Conservation (phyloP, 1,139 yeast species). For the Debaryomyces nepalensis region DNA sequence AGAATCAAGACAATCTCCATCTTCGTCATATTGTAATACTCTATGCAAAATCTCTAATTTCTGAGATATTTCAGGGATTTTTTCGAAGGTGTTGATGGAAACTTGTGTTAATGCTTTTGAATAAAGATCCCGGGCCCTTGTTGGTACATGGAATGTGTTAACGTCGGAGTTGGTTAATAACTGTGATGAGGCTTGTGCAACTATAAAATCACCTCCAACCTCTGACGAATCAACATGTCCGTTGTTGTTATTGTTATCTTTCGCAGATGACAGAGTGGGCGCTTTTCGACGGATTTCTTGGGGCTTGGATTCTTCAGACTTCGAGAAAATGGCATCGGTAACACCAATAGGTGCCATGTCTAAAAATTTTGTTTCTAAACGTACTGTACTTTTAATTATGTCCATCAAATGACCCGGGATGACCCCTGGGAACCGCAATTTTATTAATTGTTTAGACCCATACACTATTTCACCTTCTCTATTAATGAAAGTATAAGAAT, state of each 20-base stretch:
- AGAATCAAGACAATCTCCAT: conserved; percentile 37
- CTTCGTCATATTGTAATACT: conserved; percentile 52
- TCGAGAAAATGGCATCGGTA: conserved; percentile 37
- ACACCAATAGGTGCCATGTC: conserved; percentile 48
- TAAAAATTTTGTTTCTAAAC: conserved; percentile 35
- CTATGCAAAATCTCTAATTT: conserved; percentile 61
- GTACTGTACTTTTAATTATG: conserved; percentile 32
- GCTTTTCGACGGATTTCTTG: conserved; percentile 20
- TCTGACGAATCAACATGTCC: conserved; percentile 13
- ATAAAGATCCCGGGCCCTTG: conserved; percentile 38
- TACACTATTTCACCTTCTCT: conserved; percentile 60
- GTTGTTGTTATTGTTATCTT: conserved; percentile 9
- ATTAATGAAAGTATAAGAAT: conserved; percentile 55
- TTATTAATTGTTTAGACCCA: conserved; percentile 50
- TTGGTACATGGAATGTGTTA: conserved; percentile 44
- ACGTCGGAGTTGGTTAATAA: conserved; percentile 42
- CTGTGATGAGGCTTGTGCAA: conserved; percentile 45
- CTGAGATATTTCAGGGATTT: conserved; percentile 34
- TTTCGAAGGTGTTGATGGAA: conserved; percentile 38
- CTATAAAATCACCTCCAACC: conserved; percentile 35
- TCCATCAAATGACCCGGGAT: conserved; percentile 39
- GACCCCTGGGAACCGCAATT: conserved; percentile 58
- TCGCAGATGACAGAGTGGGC: neutral
- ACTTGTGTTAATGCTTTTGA: conserved; percentile 33
- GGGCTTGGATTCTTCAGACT: conserved; percentile 31